Base-by-base conservation (phyloP, 805 yeast species). In the Wickerhamiella sorbophila region DNA sequence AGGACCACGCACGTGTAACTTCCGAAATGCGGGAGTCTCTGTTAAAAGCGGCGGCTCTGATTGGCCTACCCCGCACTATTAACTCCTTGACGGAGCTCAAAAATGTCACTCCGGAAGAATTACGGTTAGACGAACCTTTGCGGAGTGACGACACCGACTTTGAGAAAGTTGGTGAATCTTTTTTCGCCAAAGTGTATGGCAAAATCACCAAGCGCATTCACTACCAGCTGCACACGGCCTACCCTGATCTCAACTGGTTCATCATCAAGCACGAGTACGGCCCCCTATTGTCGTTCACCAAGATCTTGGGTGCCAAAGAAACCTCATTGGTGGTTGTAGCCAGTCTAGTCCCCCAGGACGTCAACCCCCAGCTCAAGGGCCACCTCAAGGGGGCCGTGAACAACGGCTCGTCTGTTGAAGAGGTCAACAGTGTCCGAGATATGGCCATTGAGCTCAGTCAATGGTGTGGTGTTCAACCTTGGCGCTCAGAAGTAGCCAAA, bases 321-420 rank as follows among this genome's bases (percentile, higher is more conserved):
- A 79, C 95, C 1, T 76, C 88, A 26, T 56, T 84, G 44, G 77
- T 84, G 26, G 74, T 87, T 2, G 72, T 87, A 15, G 77, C 93
- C 0, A 70, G 88, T 46, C 67, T 87, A 49, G 76, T 87, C 9
- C 95, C 96, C 1, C 95, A 84, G 56, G 94, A 87, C 58, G 95
- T 87, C 9, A 84, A 82, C 50, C 94, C 95, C 0, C 95, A 87
- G 53, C 66, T 87, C 49, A 82, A 84, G 60, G 96, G 96, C 0
- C 96, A 87, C 56, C 66, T 87, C 46, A 74, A 71, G 57, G 96
- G 96, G 0, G 95, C 95, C 0, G 47, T 77, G 39, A 85, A 84
- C 53, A 71, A 75, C 22, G 95, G 95, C 0, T 79, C 82, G 6
- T 66, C 80, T 8, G 53, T 57, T 22, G 81, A 77, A 40, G 80